These are phyloP conservation scores for Xylaria sp. DNA, from an alignment of 2,329 filamentous ascomycete genomes.

Conservation along the genomic window DNA sequence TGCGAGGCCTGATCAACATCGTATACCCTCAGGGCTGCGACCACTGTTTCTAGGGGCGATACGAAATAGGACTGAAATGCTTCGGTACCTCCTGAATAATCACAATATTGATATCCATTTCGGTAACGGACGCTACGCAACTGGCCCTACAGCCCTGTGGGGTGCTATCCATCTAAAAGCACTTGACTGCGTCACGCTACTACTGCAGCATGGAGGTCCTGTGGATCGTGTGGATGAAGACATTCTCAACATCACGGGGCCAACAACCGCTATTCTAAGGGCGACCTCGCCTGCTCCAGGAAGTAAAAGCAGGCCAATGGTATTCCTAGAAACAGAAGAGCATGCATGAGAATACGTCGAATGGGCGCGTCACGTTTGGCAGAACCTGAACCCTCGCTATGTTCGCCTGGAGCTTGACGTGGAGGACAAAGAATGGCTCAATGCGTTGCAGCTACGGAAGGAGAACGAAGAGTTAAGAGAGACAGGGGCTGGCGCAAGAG, in stretches of 20 bases:
- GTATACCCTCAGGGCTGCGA: neutral
- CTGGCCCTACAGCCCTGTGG: neutral
- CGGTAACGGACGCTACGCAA: neutral
- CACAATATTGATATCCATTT: neutral
- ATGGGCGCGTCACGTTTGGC: neutral
- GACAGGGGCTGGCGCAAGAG: neutral
- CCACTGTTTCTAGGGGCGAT: neutral
- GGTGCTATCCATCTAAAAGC: neutral
- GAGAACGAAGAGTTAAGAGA: neutral
- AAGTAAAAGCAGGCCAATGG: neutral
- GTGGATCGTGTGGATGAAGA: neutral
- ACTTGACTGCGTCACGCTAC: neutral
- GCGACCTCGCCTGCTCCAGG: neutral
- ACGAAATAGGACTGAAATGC: neutral
- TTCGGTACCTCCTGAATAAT: neutral
- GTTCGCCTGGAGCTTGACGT: neutral
- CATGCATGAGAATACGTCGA: neutral
- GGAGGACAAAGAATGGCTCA: neutral
- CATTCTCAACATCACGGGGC: neutral
- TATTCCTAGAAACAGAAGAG: neutral
- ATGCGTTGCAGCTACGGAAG: neutral
- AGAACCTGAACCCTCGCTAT: neutral
- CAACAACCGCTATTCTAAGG: neutral
- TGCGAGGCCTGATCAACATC: neutral
- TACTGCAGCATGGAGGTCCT: neutral